Percentiles rank a stretch among this genome's conserved stretches.
Conservation (phyloP, 78 protist genomes). For the Dictyostelium firmibasis region DNA sequence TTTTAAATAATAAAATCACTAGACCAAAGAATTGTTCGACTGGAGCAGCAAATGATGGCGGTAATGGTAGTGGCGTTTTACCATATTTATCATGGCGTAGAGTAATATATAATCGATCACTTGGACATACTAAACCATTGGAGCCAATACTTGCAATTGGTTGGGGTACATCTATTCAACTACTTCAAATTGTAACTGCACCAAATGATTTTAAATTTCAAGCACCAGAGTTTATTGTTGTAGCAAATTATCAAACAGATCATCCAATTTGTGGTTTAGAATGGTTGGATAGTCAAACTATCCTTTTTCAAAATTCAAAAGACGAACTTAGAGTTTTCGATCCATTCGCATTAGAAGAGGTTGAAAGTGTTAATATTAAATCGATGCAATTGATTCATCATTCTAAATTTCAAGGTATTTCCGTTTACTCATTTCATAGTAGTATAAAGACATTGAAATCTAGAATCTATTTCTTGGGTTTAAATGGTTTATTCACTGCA, state of each 20-base stretch:
- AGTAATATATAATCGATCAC: neutral
- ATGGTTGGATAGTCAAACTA: conserved; percentile 68
- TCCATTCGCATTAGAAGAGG: conserved; percentile 78
- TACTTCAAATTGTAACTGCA: conserved; percentile 42
- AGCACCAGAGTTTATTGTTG: conserved; percentile 61
- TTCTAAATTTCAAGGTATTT: conserved; percentile 10
- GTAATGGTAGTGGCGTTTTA: neutral
- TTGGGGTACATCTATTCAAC: conserved; percentile 64
- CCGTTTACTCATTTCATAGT: conserved; percentile 57
- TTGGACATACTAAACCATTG: conserved; percentile 65
- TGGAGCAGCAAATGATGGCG: neutral
- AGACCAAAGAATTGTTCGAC: conserved; percentile 6
- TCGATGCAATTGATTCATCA: conserved; percentile 70
- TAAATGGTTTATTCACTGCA: conserved; percentile 47
- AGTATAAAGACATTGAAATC: conserved; percentile 14
- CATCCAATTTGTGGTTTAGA: conserved; percentile 56
- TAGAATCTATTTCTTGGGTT: conserved; percentile 45
- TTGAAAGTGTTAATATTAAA: conserved; percentile 48
- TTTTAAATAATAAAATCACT: conserved; percentile 55
- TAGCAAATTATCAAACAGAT: conserved; percentile 66
- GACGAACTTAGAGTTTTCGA: conserved; percentile 64
- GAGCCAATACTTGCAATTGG: conserved; percentile 75
- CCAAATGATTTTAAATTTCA: conserved; percentile 40
- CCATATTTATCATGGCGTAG: conserved; percentile 72
- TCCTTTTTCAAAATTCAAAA: conserved; percentile 4